Evolutionary conservation across 2,329 filamentous ascomycete species (phyloP).

Genomic region (Talaromyces sp.): DNA sequence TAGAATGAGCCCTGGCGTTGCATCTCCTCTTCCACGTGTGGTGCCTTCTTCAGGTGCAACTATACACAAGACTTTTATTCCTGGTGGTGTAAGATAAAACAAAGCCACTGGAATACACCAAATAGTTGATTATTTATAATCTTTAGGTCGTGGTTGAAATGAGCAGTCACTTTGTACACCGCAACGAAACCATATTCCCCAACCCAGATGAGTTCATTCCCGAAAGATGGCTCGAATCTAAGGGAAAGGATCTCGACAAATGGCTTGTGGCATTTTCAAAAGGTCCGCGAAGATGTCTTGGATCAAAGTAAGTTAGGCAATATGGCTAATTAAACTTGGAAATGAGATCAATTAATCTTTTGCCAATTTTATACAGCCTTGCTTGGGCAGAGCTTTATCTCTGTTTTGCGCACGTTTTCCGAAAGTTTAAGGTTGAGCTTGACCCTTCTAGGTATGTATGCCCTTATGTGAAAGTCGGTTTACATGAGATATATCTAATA

Average conservation of each 20-base stretch:
- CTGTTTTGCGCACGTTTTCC: conserved; percentile 7
- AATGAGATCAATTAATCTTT: background rate
- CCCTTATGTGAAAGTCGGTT: background rate
- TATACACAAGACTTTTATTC: conserved; percentile 15
- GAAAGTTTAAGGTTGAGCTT: conserved; percentile 5
- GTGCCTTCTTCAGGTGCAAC: conserved; percentile 20
- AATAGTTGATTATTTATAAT: background rate
- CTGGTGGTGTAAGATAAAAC: conserved; percentile 17
- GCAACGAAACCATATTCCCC: conserved; percentile 27
- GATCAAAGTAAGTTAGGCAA: conserved; percentile 18
- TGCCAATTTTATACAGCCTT: background rate
- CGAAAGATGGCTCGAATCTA: conserved; percentile 34
- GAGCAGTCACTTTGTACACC: conserved; percentile 20
- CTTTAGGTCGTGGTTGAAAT: conserved; percentile 23
- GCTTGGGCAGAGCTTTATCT: conserved; percentile 10
- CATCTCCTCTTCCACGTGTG: conserved; percentile 20
- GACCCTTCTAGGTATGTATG: conserved; percentile 5
- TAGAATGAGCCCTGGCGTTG: conserved; percentile 26
- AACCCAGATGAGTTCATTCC: conserved; percentile 32
- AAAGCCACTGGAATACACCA: background rate
- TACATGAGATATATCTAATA: background rate
- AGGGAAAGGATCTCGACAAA: conserved; percentile 22
- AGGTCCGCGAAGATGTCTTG: conserved; percentile 38
- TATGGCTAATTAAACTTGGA: background rate
- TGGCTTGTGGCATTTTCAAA: conserved; percentile 42